Evolutionary conservation across 2,329 filamentous ascomycete genomes (phyloP).

Genomic region (Fusarium torreyae): DNA sequence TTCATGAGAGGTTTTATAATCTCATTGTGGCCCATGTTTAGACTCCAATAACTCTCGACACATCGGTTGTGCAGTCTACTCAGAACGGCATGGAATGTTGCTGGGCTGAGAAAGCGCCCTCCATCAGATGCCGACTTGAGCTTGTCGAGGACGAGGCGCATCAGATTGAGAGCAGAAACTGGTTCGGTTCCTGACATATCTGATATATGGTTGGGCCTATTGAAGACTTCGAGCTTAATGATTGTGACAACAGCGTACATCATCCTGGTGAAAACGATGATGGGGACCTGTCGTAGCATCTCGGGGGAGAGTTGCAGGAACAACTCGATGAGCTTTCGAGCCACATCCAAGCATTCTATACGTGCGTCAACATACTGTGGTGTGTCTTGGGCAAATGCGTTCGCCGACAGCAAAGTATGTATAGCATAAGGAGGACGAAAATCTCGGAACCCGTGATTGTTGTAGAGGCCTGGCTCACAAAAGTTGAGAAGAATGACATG

Average conservation of each 20-base stretch:
- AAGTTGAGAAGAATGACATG: slow-evolving; percentile 25
- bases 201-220: neutral
- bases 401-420: neutral
- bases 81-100: slow-evolving; percentile 11
- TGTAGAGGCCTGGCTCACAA: slow-evolving; percentile 23
- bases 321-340: slow-evolving; percentile 2
- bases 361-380: neutral
- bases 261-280: slow-evolving; percentile 30
- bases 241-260: slow-evolving; percentile 16
- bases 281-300: slow-evolving; percentile 3
- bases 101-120: neutral
- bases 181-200: neutral
- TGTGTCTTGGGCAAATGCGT: neutral
- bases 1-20: slow-evolving; percentile 21
- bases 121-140: neutral
- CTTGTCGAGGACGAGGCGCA: neutral
- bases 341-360: slow-evolving; percentile 8
- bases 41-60: slow-evolving; percentile 4
- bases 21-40: slow-evolving; percentile 10
- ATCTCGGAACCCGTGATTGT: slow-evolving; percentile 19
- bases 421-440: slow-evolving; percentile 33
- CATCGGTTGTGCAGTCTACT: slow-evolving; percentile 13
- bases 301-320: slow-evolving; percentile 10
- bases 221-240: slow-evolving; percentile 21
- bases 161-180: slow-evolving; percentile 1